Percentiles rank a stretch among this genome's conserved stretches.
Conservation (phyloP, 1,139 yeast species). For the Scheffersomyces parashehatae region DNA sequence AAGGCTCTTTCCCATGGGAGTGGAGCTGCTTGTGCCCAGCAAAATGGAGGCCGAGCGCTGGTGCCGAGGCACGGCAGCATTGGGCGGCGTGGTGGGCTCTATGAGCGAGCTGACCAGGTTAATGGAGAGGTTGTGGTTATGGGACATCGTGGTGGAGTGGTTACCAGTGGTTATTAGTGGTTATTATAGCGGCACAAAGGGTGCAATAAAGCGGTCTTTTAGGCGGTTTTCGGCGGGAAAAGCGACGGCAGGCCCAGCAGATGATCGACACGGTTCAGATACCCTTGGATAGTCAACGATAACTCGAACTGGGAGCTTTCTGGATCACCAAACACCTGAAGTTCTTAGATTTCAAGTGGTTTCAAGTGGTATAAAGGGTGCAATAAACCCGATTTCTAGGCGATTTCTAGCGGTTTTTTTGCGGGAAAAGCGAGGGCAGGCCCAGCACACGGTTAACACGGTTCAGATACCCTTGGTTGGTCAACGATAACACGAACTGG, state of each 20-base stretch:
- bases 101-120: constrained; percentile 37
- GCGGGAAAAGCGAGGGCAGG: no score
- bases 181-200: neutral
- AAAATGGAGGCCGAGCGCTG: neutral
- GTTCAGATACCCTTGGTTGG: no score
- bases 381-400: neutral
- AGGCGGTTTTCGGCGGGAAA: no score
- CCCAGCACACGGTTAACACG: no score
- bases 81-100: constrained; percentile 46
- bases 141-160: constrained; percentile 15
- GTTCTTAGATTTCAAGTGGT: no score
- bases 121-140: constrained; percentile 38
- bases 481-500: no score
- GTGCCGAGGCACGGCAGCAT: constrained; percentile 2
- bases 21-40: neutral
- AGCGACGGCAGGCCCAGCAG: no score
- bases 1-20: neutral
- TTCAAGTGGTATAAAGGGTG: neutral
- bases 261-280: no score
- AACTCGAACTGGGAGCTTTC: no score
- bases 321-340: no score
- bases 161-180: neutral
- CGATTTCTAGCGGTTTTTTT: no score
- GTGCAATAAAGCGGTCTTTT: neutral
- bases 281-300: no score